A percentile compares a stretch with the other conserved stretches of the same genome.
phyloP scores from a whole-genome alignment of 2,329 filamentous ascomycete species.

The Anthostomella pinea region DNA sequence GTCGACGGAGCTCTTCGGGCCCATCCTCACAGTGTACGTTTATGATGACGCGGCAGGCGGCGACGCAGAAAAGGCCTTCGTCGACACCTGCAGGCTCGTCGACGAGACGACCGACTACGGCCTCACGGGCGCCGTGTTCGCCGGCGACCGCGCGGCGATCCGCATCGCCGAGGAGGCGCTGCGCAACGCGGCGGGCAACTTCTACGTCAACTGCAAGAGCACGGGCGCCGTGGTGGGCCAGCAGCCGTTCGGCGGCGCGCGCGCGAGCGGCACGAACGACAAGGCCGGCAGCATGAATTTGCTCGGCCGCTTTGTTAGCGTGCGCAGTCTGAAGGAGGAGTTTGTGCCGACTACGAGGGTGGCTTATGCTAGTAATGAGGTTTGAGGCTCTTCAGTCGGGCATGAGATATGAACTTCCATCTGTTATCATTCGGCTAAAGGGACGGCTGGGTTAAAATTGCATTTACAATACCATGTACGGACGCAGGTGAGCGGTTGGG shows the following conservation, averaged over 20 bases:
- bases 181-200: slow-evolving; percentile 74
- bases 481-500: no score
- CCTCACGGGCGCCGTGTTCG: slow-evolving; percentile 74
- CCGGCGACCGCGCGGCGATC: slow-evolving; percentile 63
- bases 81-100: slow-evolving; percentile 58
- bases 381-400: slow-evolving; percentile 32
- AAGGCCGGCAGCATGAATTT: slow-evolving; percentile 67
- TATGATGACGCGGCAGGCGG: slow-evolving; percentile 68
- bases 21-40: slow-evolving; percentile 57
- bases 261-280: slow-evolving; percentile 70
- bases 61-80: slow-evolving; percentile 52
- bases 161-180: slow-evolving; percentile 68
- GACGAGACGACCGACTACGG: slow-evolving; percentile 74
- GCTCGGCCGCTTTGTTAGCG: slow-evolving; percentile 63
- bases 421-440: no score
- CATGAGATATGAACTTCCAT: no score
- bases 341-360: slow-evolving; percentile 63
- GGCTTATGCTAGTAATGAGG: slow-evolving; percentile 69
- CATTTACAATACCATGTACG: no score
- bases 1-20: slow-evolving; percentile 69
- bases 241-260: slow-evolving; percentile 68
- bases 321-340: slow-evolving; percentile 72
- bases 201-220: slow-evolving; percentile 84
- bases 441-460: no score
- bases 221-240: slow-evolving; percentile 71